Percentiles rank a stretch among this genome's conserved stretches.
These are phyloP conservation scores for Monosporascus sp. DNA, from an alignment of 2,329 filamentous ascomycete species.

Conservation along the genomic window DNA sequence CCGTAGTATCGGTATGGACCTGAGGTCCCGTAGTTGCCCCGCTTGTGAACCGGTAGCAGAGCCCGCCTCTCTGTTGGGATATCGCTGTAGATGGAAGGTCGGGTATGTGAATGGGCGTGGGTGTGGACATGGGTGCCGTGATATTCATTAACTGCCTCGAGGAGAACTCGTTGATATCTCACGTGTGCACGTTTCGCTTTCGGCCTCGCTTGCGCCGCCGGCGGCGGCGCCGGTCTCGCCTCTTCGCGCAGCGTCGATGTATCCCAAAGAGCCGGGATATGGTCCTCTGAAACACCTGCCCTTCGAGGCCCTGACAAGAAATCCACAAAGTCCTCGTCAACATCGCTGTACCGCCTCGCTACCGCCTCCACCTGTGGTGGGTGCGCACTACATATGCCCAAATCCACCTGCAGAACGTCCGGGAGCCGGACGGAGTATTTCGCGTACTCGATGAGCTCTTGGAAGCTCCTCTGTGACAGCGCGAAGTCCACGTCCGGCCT, in stretches of 20 bases:
- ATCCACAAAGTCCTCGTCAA: too few relatives aligned
- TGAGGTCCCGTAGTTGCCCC: neutral
- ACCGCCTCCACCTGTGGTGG: neutral
- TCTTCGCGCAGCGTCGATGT: neutral
- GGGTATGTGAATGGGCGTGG: neutral
- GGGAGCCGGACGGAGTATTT: slow-evolving; percentile 9
- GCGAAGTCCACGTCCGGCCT: slow-evolving; percentile 9
- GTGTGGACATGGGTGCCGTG: neutral
- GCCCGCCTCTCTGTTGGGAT: neutral
- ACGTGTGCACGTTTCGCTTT: neutral
- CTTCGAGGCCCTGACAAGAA: too few relatives aligned
- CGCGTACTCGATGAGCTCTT: slow-evolving; percentile 13
- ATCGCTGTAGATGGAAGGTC: neutral
- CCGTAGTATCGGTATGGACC: neutral
- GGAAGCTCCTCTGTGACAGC: slow-evolving; percentile 13
- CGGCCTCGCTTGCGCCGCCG: neutral
- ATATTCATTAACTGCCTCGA: neutral
- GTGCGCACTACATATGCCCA: neutral
- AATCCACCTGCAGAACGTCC: neutral
- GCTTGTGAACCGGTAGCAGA: neutral
- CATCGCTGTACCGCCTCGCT: neutral
- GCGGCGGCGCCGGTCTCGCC: neutral
- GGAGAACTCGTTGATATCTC: neutral
- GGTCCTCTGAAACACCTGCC: too few relatives aligned
- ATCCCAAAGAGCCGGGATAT: too few relatives aligned